Evolutionary conservation across 176 grass and related monocot species (phyloP).

Genomic region (Zea luxurians): DNA sequence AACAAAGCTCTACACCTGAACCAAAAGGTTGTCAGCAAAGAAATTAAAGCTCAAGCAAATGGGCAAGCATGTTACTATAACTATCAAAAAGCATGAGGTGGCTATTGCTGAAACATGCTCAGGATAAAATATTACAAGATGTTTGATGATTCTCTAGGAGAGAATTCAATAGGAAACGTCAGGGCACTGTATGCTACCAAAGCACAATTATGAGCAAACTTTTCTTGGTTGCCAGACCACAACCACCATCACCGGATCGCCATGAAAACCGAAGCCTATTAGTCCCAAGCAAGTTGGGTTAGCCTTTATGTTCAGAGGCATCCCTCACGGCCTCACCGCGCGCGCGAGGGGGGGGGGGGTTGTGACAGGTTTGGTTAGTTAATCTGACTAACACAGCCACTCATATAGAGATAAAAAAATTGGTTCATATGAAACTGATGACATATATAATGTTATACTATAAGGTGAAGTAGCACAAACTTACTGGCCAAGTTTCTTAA

Average conservation of each 20-base stretch:
- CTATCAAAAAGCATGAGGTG: not conserved
- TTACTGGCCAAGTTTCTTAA: constrained; percentile 80
- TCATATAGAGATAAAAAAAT: not conserved
- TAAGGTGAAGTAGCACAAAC: constrained; percentile 21
- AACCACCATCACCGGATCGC: not conserved
- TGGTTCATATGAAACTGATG: not conserved
- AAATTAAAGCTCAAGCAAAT: constrained; percentile 32
- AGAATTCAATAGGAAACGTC: not conserved
- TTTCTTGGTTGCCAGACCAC: constrained; percentile 8
- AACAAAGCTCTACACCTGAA: constrained; percentile 17
- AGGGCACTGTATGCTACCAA: not conserved
- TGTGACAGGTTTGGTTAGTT: not conserved
- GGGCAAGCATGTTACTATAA: constrained; percentile 40
- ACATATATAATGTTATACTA: constrained; percentile 10
- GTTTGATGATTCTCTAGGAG: constrained; percentile 11
- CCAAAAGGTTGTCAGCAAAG: not conserved
- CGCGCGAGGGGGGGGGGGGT: too few species aligned
- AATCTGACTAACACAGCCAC: not conserved
- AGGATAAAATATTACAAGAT: not conserved
- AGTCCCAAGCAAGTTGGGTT: not conserved
- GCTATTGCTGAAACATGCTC: constrained; percentile 15
- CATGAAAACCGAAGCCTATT: not conserved
- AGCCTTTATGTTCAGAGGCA: not conserved
- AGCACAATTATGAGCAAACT: not conserved
- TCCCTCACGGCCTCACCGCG: not conserved